Evolutionary conservation across 192 early-diverging fungal species (phyloP).

Genomic region (Coemansia sp.): DNA sequence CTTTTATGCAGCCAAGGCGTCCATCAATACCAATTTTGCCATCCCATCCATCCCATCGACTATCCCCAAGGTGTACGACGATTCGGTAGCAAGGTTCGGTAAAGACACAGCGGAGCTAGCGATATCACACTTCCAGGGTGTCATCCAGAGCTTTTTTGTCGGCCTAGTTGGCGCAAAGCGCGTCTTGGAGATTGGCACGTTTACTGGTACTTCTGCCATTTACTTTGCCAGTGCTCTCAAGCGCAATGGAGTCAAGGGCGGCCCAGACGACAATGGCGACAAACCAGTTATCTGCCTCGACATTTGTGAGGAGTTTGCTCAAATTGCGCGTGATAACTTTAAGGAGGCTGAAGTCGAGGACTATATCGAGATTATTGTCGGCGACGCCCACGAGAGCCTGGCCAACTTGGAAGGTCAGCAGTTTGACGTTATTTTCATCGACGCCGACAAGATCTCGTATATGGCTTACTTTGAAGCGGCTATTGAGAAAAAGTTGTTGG

Average conservation of each 20-base stretch:
- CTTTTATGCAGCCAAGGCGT: constrained; percentile 32
- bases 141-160: constrained; percentile 57
- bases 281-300: constrained; percentile 60
- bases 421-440: constrained; percentile 71
- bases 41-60: constrained; percentile 27
- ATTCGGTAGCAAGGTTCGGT: constrained; percentile 15
- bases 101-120: constrained; percentile 39
- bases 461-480: constrained; percentile 65
- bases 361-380: constrained; percentile 52
- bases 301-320: constrained; percentile 54
- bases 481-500: constrained; percentile 63
- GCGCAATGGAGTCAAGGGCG: constrained; percentile 36
- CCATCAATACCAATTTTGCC: constrained; percentile 29
- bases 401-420: constrained; percentile 44
- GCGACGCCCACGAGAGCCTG: constrained; percentile 31
- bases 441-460: constrained; percentile 75
- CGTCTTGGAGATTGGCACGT: constrained; percentile 71
- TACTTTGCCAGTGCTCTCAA: constrained; percentile 71
- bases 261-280: constrained; percentile 10
- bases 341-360: constrained; percentile 29
- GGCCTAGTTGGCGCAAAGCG: constrained; percentile 53
- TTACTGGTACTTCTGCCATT: constrained; percentile 67
- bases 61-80: constrained; percentile 15
- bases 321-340: constrained; percentile 54
- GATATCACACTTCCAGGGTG: constrained; percentile 56